Conservation (phyloP, 2,329 filamentous ascomycete species). For the Hymenoscyphus albidus region DNA sequence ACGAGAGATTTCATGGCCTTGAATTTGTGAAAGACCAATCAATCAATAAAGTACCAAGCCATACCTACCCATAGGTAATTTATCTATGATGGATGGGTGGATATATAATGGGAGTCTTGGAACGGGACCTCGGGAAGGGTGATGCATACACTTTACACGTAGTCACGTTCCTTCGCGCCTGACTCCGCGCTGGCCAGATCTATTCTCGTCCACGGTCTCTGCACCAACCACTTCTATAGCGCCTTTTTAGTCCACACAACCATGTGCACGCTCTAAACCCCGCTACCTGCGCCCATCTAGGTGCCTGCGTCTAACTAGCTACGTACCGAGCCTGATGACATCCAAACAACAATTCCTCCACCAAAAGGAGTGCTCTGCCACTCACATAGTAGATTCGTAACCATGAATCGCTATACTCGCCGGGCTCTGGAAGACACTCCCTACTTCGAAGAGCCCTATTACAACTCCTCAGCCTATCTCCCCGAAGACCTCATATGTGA, state of each 20-base stretch:
- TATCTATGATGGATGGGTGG: too few relatives aligned
- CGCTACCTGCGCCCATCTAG: not conserved
- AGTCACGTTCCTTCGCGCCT: too few relatives aligned
- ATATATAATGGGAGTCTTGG: too few relatives aligned
- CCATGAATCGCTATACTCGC: conserved; percentile 14
- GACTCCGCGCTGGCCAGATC: too few relatives aligned
- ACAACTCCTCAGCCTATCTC: conserved; percentile 43
- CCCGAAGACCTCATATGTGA: conserved; percentile 49
- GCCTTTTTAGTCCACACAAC: too few relatives aligned
- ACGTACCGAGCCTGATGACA: not conserved
- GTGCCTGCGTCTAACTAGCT: not conserved
- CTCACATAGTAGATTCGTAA: conserved; percentile 9
- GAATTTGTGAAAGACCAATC: too few relatives aligned
- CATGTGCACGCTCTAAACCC: not conserved
- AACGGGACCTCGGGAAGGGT: too few relatives aligned
- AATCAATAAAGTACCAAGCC: too few relatives aligned
- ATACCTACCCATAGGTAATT: too few relatives aligned
- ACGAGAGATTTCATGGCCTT: too few relatives aligned
- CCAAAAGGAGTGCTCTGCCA: not conserved
- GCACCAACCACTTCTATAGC: not conserved
- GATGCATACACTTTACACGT: too few relatives aligned
- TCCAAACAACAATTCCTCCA: not conserved
- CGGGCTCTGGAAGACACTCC: conserved; percentile 7
- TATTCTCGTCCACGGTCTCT: not conserved
- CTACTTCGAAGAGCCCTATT: conserved; percentile 39